Conservation (phyloP, 2,329 filamentous ascomycete genomes). For the Tolypocladium album region DNA sequence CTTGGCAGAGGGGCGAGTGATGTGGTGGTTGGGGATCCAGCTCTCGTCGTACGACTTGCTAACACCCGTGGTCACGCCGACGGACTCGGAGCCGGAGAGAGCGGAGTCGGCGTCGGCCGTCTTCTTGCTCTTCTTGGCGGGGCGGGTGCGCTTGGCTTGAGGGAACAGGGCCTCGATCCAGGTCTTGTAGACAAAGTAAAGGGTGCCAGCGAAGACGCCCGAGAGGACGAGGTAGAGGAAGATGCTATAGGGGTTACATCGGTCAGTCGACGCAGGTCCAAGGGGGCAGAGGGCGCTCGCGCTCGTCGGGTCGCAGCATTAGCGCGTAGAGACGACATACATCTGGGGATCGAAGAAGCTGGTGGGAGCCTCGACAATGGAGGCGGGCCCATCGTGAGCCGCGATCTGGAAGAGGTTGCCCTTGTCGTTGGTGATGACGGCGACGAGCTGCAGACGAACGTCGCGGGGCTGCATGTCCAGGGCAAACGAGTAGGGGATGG, state of each 20-base stretch:
- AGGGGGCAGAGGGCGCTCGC: not conserved
- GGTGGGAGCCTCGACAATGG: conserved; percentile 80
- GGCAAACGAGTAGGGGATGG: conserved; percentile 71
- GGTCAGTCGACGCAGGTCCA: conserved; percentile 26
- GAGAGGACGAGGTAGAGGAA: conserved; percentile 94
- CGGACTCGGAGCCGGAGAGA: conserved; percentile 60
- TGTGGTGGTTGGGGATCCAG: conserved; percentile 86
- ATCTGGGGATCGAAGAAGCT: conserved; percentile 94
- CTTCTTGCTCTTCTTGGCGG: conserved; percentile 56
- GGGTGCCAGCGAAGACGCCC: conserved; percentile 63
- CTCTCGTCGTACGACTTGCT: conserved; percentile 75
- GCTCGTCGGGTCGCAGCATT: not conserved
- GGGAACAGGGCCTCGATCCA: conserved; percentile 96
- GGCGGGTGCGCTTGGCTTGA: conserved; percentile 63
- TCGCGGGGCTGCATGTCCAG: conserved; percentile 93
- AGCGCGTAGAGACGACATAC: conserved; percentile 34
- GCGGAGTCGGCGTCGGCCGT: conserved; percentile 48
- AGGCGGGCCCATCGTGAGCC: conserved; percentile 73
- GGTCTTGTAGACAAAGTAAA: conserved; percentile 97
- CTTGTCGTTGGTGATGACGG: conserved; percentile 58
- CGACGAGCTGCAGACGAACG: conserved; percentile 64
- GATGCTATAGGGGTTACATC: conserved; percentile 47
- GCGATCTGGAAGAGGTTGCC: conserved; percentile 65
- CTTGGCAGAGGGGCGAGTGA: conserved; percentile 71
- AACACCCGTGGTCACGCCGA: conserved; percentile 56